Base-by-base conservation (phyloP, 2,329 filamentous ascomycete species). In the Fusarium marasasianum region DNA sequence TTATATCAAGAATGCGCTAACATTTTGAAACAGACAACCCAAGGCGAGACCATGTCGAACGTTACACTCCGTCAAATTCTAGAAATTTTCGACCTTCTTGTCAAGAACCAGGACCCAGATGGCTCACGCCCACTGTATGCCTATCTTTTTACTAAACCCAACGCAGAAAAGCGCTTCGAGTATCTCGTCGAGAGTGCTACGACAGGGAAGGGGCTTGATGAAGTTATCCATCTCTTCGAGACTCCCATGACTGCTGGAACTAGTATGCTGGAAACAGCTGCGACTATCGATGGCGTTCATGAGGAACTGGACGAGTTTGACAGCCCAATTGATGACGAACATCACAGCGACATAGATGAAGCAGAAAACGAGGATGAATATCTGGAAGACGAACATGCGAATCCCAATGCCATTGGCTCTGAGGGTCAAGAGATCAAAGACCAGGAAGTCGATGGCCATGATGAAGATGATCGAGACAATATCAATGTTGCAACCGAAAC, bases 21-120 rank as follows among this genome's bases (percentile, higher is more conserved):
- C 76, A 13, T 37, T 37, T 31, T 37, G 29, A 38, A 44, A 5
- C 54, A 86, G 84, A 82, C 83, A 38, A 81, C 78, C 13, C 76
- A 79, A n/a, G 77, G 73, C 20, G 81, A 83, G 40, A 68, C 80
- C 7, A 76, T 85, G 44, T 77, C 79, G 11, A 81, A 78, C 24
- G 78, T 83, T n/a, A 85, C 82, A 1, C 66, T 86, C 47, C 82
- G 80, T 43, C 82, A 85, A 60, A 79, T 86, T n/a, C 73, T 85
- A 31, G 83, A 84, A 61, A 79, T 86, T 7, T 84, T 85, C 62
- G 83, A 85, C 29, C 76, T 85, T 43, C 77, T 86, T 3, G 80
- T 84, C 20, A 85, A 84, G 61, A 86, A 86, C 50, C 83, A 86
- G 69, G 82, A 86, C 53, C 81, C 83, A 17, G 80, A 85, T 33